Evolutionary conservation across 208 protist species (phyloP).

Genomic region (Crithidia fasciculata): DNA sequence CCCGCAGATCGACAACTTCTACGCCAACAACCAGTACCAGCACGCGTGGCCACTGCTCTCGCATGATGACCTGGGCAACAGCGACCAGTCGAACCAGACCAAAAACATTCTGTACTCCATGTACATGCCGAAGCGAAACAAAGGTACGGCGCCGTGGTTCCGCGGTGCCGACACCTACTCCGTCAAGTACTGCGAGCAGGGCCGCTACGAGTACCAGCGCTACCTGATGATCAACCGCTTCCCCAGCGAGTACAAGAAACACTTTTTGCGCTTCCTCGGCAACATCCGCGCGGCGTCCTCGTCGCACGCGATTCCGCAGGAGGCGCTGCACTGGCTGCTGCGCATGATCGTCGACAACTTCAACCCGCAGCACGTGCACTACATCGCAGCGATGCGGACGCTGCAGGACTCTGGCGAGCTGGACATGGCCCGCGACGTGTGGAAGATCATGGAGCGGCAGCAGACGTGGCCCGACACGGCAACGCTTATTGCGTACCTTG

Average conservation of each 20-base stretch:
- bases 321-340: conserved; percentile 92
- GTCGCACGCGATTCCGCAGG: conserved; percentile 68
- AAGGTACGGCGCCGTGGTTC: conserved; percentile 91
- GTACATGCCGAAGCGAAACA: conserved; percentile 93
- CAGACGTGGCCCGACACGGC: conserved; percentile 91
- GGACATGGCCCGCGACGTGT: conserved; percentile 92
- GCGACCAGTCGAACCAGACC: conserved; percentile 90
- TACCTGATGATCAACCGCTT: conserved; percentile 93
- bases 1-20: conserved; percentile 75
- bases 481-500: conserved; percentile 87
- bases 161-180: conserved; percentile 92
- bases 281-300: conserved; percentile 63
- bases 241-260: conserved; percentile 92
- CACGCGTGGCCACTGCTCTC: conserved; percentile 90
- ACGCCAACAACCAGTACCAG: conserved; percentile 87
- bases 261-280: conserved; percentile 82
- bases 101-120: conserved; percentile 90
- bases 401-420: conserved; percentile 74
- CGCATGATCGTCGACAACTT: conserved; percentile 95
- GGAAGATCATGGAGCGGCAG: conserved; percentile 94
- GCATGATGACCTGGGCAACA: conserved; percentile 91
- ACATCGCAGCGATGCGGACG: conserved; percentile 89
- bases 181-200: conserved; percentile 92
- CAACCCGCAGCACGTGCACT: conserved; percentile 93
- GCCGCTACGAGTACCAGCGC: conserved; percentile 91